Evolutionary conservation across 495 filamentous ascomycete genomes (phyloP).

Genomic region (Podospora tetraspora): DNA sequence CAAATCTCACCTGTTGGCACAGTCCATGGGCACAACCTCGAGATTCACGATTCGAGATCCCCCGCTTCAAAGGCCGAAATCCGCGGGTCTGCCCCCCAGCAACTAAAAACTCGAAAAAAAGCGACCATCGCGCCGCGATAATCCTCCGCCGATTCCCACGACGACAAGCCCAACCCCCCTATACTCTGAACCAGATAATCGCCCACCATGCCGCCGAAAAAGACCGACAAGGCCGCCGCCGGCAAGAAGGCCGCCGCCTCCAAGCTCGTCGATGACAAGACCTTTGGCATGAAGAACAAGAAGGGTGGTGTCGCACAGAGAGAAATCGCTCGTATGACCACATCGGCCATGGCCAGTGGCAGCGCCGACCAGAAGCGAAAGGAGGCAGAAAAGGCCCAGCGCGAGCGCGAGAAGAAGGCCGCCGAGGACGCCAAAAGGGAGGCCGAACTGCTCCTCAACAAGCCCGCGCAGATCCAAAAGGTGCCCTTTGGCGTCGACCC

Average conservation of each 20-base stretch:
- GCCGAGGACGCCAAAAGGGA: constrained; percentile 76
- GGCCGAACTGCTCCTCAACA: constrained; percentile 79
- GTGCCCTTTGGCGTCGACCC: constrained; percentile 97
- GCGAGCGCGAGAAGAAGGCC: constrained; percentile 74
- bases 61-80: constrained; percentile 18
- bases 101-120: constrained; percentile 8
- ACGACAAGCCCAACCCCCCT: not conserved
- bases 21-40: constrained; percentile 14
- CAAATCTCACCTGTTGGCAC: constrained; percentile 4
- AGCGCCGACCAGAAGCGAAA: constrained; percentile 80
- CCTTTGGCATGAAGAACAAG: constrained; percentile 99
- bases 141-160: not conserved
- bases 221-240: constrained; percentile 51
- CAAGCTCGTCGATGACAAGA: constrained; percentile 84
- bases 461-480: constrained; percentile 91
- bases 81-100: constrained; percentile 15
- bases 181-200: not conserved
- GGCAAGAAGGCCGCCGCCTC: constrained; percentile 60
- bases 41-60: constrained; percentile 20
- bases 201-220: constrained; percentile 87
- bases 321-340: constrained; percentile 74
- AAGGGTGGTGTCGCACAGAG: constrained; percentile 87
- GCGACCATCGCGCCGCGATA: not conserved
- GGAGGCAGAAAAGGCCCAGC: constrained; percentile 79
- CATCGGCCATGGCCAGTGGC: constrained; percentile 64